Percentiles rank a stretch among this genome's conserved stretches.
Evolutionary conservation across 495 filamentous ascomycete species (phyloP).

Genomic region (Neurospora sp.): DNA sequence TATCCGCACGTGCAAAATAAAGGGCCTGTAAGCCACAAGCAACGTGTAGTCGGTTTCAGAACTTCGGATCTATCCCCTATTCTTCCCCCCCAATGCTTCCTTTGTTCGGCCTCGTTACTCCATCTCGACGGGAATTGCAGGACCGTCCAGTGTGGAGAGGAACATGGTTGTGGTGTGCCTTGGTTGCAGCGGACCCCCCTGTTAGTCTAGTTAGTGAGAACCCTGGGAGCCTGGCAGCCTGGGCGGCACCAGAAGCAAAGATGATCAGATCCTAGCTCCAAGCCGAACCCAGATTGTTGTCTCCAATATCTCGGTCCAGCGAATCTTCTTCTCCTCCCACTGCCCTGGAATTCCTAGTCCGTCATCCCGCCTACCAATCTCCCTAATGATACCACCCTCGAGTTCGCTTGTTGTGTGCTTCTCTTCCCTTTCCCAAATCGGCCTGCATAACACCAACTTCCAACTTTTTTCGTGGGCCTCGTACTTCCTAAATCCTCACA

Average conservation of each 20-base stretch:
- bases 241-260: background rate
- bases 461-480: background rate
- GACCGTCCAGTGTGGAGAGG: background rate
- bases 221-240: background rate
- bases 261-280: background rate
- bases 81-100: background rate
- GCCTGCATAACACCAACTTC: background rate
- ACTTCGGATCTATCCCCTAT: background rate
- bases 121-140: conserved; percentile 3
- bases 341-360: background rate
- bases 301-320: background rate
- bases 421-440: background rate
- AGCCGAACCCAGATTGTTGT: background rate
- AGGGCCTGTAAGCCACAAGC: background rate
- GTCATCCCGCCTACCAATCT: background rate
- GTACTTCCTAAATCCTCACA: background rate
- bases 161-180: background rate
- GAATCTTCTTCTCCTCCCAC: background rate
- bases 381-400: background rate
- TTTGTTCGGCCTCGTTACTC: background rate
- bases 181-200: background rate
- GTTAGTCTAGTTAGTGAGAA: background rate
- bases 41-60: background rate
- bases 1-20: background rate
- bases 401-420: background rate